Conservation (phyloP, 768 basidiomycete species). For the Russula foetens region DNA sequence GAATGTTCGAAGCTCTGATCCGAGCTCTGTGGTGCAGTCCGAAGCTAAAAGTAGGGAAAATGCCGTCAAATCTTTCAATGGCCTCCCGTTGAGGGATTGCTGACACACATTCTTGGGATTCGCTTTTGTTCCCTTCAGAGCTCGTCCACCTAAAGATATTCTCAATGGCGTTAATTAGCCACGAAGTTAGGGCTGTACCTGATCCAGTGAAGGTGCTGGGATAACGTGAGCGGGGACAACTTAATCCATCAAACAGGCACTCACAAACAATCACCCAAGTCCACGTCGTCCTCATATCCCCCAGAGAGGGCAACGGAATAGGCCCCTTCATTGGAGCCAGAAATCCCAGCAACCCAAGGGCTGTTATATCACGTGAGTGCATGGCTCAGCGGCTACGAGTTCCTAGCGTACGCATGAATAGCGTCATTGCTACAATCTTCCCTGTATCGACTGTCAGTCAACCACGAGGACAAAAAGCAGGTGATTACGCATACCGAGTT, state of each 20-base stretch:
- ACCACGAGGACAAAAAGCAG: not conserved
- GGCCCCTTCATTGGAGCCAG: conserved; percentile 57
- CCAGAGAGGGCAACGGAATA: conserved; percentile 85
- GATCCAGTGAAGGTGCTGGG: conserved; percentile 74
- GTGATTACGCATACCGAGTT: conserved; percentile 37
- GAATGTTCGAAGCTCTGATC: conserved; percentile 74
- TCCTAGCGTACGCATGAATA: conserved; percentile 68
- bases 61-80: not conserved
- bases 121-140: conserved; percentile 75
- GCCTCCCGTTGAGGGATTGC: not conserved
- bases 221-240: not conserved
- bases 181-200: conserved; percentile 32
- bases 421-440: conserved; percentile 66
- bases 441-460: conserved; percentile 25
- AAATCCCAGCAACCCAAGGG: conserved; percentile 80
- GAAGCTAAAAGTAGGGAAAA: conserved; percentile 43
- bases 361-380: conserved; percentile 30
- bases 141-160: conserved; percentile 55
- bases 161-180: not conserved
- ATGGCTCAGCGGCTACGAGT: not conserved
- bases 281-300: conserved; percentile 82
- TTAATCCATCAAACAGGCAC: conserved; percentile 26
- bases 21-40: conserved; percentile 80
- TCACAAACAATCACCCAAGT: conserved; percentile 75
- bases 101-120: conserved; percentile 72